Base-by-base conservation (phyloP, 495 filamentous ascomycete genomes). In the Gamarada debralockiae region DNA sequence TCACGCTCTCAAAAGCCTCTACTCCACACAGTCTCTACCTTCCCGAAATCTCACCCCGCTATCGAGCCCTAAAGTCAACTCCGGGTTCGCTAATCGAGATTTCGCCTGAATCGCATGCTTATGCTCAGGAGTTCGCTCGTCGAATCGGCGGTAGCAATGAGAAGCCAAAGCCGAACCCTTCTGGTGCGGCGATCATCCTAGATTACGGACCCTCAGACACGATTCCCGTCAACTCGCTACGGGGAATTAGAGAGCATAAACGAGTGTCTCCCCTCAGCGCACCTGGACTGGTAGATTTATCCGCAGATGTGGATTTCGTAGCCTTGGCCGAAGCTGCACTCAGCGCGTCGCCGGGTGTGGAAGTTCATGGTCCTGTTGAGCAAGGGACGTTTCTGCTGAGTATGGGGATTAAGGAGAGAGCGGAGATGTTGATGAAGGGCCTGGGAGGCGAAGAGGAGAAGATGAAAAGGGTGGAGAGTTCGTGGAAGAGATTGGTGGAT, bases 281-380 rank as follows among this genome's bases (percentile, higher is more conserved):
- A 8, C 87, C 93, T 0, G 93, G 93, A 0, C 79, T 82, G 27
- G 87, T 92, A 3, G 93, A 98, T 62, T 73, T 98, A 3, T 85
- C 79, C 56, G 92, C 86, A 0, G 92, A 98, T 65, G 93, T 98
- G 0, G 93, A 98, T 65, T 98, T 98, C 59, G 73, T 72, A 1
- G 88, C 83, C 5, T 69, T 98, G 3, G 90, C 88, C 2, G 92
- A 97, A 68, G 75, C 87, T 1, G 92, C 91, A 3, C 67, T 88
- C 15, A 70, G 74, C 23, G 84, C 87, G 0, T 87, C 82, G 53
- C 78, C 84, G 6, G 85, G 81, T 2, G 83, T 97, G 14, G 93
- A 97, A 66, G 87, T 96, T 13, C 90, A 97, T 66, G 93, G 93
- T 0, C 93, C 93, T 3, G 84, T 97, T 2, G 84, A 91, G 60